Evolutionary conservation across 2,329 filamentous ascomycete genomes (phyloP).

Genomic region (Pestalotiopsis fici): DNA sequence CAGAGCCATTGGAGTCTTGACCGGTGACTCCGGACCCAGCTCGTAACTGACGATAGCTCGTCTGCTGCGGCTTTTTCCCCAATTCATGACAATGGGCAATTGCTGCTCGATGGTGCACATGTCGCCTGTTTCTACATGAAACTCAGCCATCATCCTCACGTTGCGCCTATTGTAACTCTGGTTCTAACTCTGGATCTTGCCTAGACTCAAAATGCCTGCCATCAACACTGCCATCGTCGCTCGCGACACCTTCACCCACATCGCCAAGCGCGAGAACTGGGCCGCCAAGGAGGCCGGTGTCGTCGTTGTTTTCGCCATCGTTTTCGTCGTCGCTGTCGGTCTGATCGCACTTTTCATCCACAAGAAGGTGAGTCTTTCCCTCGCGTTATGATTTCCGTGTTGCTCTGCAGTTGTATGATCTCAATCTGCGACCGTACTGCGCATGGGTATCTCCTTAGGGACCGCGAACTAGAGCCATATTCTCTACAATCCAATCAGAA

Average conservation of each 20-base stretch:
- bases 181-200: conserved; percentile 10
- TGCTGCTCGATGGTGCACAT: not conserved
- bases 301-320: conserved; percentile 34
- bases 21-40: conserved; percentile 12
- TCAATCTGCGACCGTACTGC: too few species aligned
- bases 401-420: too few species aligned
- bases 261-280: conserved; percentile 33
- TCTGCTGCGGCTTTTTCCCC: conserved; percentile 19
- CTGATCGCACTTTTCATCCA: conserved; percentile 30
- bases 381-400: too few species aligned
- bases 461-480: too few species aligned
- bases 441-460: too few species aligned
- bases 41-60: conserved; percentile 7
- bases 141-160: not conserved
- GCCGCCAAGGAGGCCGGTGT: conserved; percentile 32
- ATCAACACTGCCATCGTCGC: conserved; percentile 33
- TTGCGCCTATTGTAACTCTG: not conserved
- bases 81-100: not conserved
- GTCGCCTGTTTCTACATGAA: conserved; percentile 12
- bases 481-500: too few species aligned
- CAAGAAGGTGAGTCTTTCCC: conserved; percentile 12
- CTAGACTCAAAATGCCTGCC: conserved; percentile 30
- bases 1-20: not conserved
- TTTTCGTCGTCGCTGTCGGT: conserved; percentile 32
- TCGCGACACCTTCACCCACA: conserved; percentile 29